These are phyloP conservation scores for Paramecium sonneborni DNA, from an alignment of 73 alveolate genomes.

Conservation along the genomic window DNA sequence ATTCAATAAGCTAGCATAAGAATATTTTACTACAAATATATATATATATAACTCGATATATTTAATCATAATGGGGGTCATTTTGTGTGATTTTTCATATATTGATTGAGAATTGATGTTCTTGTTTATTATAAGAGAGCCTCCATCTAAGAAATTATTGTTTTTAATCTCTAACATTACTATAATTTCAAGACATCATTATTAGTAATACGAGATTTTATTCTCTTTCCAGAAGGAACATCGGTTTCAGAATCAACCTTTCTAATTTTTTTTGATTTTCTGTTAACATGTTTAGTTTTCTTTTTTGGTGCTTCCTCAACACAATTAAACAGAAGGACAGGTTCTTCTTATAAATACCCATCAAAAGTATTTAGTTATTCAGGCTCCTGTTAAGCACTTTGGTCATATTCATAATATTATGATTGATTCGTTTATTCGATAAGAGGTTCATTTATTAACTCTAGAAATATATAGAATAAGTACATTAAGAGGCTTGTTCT, in stretches of 20 bases:
- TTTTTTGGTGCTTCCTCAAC: slow-evolving; percentile 47
- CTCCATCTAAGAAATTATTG: slow-evolving; percentile 35
- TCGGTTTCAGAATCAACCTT: slow-evolving; percentile 32
- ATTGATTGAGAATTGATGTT: background rate
- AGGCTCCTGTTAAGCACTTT: background rate
- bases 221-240: background rate
- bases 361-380: slow-evolving; percentile 45
- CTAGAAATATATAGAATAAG: background rate
- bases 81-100: background rate
- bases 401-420: background rate
- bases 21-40: background rate
- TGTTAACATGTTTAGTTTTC: background rate
- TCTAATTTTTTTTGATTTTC: background rate
- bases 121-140: background rate
- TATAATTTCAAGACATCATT: background rate
- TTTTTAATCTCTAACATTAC: slow-evolving; percentile 5
- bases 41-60: background rate
- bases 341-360: slow-evolving; percentile 41
- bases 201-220: background rate
- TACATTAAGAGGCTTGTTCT: background rate
- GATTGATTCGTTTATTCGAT: background rate
- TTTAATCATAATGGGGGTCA: background rate
- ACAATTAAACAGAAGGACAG: background rate
- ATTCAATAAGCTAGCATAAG: background rate
- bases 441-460: background rate